phyloP scores from a whole-genome alignment of 2,329 filamentous ascomycete genomes.

The Calonectria pteridis region DNA sequence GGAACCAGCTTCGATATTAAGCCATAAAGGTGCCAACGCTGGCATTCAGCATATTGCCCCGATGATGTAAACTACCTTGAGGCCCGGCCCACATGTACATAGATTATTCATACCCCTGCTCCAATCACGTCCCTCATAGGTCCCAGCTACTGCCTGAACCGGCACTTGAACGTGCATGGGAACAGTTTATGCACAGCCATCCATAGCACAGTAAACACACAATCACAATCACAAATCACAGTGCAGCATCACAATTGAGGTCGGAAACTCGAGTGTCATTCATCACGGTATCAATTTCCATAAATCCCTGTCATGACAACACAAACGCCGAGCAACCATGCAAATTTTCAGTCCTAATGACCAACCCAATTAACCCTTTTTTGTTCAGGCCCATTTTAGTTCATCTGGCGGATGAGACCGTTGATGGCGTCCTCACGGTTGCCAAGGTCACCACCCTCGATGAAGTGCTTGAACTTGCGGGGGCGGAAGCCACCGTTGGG shows the following conservation, averaged over 20 bases:
- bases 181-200: background rate
- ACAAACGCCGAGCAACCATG: conserved; percentile 57
- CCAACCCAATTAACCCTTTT: conserved; percentile 42
- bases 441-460: conserved; percentile 97
- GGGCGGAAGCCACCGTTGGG: conserved; percentile 95
- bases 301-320: conserved; percentile 53
- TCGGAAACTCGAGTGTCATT: conserved; percentile 56
- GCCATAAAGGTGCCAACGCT: conserved; percentile 54
- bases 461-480: conserved; percentile 99
- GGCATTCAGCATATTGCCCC: background rate
- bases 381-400: conserved; percentile 68
- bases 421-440: conserved; percentile 99
- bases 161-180: background rate
- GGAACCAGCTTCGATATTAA: conserved; percentile 98
- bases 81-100: conserved; percentile 24
- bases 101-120: conserved; percentile 38
- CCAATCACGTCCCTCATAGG: conserved; percentile 11
- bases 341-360: conserved; percentile 48
- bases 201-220: background rate
- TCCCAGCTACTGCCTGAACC: background rate
- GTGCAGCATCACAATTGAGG: conserved; percentile 35
- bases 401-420: conserved; percentile 96
- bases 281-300: conserved; percentile 56
- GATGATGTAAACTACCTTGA: conserved; percentile 28
- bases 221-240: background rate